Evolutionary conservation across 768 basidiomycete genomes (phyloP).

Genomic region (Lactarius akahatsu): DNA sequence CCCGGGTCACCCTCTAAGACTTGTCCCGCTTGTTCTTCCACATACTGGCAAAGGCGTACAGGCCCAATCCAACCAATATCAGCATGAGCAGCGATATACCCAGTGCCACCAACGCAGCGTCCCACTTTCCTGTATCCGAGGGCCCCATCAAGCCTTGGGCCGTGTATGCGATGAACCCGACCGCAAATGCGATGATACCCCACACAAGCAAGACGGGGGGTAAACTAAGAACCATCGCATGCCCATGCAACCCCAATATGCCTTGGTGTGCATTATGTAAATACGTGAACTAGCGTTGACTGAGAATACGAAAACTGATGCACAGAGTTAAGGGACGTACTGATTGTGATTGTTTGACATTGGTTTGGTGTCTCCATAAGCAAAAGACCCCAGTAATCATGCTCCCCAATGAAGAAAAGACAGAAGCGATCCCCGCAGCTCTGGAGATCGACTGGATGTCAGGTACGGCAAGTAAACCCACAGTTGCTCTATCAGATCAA

Average conservation of each 20-base stretch:
- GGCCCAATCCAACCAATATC: constrained; percentile 39
- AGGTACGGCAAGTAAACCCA: constrained; percentile 48
- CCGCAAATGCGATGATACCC: constrained; percentile 50
- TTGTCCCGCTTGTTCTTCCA: constrained; percentile 40
- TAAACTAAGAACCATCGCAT: constrained; percentile 51
- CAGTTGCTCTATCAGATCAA: constrained; percentile 43
- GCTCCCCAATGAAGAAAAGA: constrained; percentile 53
- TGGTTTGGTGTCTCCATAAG: constrained; percentile 55
- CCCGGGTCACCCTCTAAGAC: not conserved
- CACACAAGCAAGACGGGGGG: constrained; percentile 56
- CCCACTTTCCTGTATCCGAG: constrained; percentile 30
- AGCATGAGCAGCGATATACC: constrained; percentile 44
- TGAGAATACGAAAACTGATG: not conserved
- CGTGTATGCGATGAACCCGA: constrained; percentile 47
- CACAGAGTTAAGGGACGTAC: constrained; percentile 30
- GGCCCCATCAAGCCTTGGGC: constrained; percentile 38
- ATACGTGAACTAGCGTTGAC: constrained; percentile 46
- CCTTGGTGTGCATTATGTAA: constrained; percentile 51
- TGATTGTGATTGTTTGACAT: constrained; percentile 45
- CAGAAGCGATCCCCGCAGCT: constrained; percentile 44
- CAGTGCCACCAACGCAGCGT: constrained; percentile 44
- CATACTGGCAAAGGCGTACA: constrained; percentile 51
- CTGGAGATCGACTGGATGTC: constrained; percentile 37
- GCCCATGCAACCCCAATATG: constrained; percentile 47
- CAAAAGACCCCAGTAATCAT: constrained; percentile 56